These are phyloP conservation scores for Agapanthus africanus DNA, from an alignment of 106 monocot species.

Conservation along the genomic window DNA sequence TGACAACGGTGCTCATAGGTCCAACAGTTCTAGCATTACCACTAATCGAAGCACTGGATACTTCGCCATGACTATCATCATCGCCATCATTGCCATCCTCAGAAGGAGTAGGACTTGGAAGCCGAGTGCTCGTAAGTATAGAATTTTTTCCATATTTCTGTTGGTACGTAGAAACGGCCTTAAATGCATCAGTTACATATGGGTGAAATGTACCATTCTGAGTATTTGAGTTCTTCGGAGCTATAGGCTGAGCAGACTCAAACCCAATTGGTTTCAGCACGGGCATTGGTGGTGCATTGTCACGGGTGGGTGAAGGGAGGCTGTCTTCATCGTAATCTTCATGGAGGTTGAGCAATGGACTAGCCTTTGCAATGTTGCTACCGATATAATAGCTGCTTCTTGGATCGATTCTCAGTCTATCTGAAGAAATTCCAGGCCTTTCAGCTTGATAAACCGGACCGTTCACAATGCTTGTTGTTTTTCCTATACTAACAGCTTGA, in stretches of 20 bases:
- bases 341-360: constrained; percentile 75
- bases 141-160: constrained; percentile 56
- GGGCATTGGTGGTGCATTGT: constrained; percentile 27
- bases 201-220: constrained; percentile 19
- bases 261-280: constrained; percentile 25
- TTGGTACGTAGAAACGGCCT: constrained; percentile 76
- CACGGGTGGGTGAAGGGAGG: constrained; percentile 85
- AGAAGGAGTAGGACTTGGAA: constrained; percentile 96
- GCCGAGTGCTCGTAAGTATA: constrained; percentile 33
- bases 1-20: constrained; percentile 10
- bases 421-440: background rate
- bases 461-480: constrained; percentile 6
- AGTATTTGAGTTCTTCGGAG: constrained; percentile 5
- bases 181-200: constrained; percentile 64
- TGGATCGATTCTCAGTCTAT: background rate
- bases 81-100: constrained; percentile 49
- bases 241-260: constrained; percentile 4
- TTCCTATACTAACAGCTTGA: constrained; percentile 22
- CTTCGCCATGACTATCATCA: constrained; percentile 46
- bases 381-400: constrained; percentile 4
- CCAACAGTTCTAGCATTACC: constrained; percentile 7
- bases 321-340: constrained; percentile 83
- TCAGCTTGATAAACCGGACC: background rate
- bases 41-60: constrained; percentile 50
- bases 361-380: constrained; percentile 5